These are phyloP conservation scores for Periconia sp. DNA, from an alignment of 2,329 filamentous ascomycete species.

Conservation along the genomic window DNA sequence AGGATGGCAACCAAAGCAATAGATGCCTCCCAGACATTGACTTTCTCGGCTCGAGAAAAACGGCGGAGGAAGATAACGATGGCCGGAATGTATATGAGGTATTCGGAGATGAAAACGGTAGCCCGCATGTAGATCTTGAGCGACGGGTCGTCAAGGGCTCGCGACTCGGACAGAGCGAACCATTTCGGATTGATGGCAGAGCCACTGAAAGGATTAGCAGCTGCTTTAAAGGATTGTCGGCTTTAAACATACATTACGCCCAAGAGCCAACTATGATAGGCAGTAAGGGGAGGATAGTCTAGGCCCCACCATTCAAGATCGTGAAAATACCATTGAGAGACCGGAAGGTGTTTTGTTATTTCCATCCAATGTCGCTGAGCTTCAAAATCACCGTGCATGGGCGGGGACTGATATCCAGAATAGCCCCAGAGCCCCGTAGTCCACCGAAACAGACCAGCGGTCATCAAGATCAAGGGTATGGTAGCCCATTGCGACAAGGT, in stretches of 20 bases:
- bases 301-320: conserved; percentile 97
- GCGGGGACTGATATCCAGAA: conserved; percentile 83
- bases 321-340: conserved; percentile 98
- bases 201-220: conserved; percentile 58
- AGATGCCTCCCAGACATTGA: conserved; percentile 81
- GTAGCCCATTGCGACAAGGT: conserved; percentile 91
- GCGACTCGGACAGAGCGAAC: conserved; percentile 85
- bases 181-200: conserved; percentile 78
- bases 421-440: conserved; percentile 92
- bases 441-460: conserved; percentile 91
- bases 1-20: conserved; percentile 88
- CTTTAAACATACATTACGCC: conserved; percentile 72
- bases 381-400: conserved; percentile 97
- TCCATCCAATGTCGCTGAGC: conserved; percentile 99
- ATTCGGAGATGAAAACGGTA: conserved; percentile 89
- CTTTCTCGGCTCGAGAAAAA: conserved; percentile 75
- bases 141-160: conserved; percentile 76
- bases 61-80: conserved; percentile 83
- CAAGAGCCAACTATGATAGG: conserved; percentile 96
- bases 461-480: conserved; percentile 86
- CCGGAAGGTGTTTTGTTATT: conserved; percentile 83
- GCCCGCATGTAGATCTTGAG: conserved; percentile 97
- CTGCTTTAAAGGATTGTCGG: neutral
- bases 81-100: conserved; percentile 85
- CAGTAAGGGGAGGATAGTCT: conserved; percentile 96